These are phyloP conservation scores for Penicillium olsonii DNA, from an alignment of 2,329 filamentous ascomycete species.

Conservation along the genomic window DNA sequence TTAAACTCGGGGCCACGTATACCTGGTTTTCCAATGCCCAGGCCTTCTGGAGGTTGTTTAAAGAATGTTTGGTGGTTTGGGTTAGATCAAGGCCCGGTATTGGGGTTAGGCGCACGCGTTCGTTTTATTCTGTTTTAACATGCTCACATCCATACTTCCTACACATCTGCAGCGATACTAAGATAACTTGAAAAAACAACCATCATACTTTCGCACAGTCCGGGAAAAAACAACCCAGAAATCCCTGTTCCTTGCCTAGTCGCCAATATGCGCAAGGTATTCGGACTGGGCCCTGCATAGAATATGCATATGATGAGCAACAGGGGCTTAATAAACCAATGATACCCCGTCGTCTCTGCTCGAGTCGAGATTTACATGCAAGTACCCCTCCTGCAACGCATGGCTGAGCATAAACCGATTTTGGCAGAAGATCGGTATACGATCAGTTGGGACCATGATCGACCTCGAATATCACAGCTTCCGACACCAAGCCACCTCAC, in stretches of 20 bases:
- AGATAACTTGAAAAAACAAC: too few species aligned
- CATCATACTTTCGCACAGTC: neutral
- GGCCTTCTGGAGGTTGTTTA: neutral
- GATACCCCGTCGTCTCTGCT: neutral
- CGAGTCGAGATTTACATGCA: neutral
- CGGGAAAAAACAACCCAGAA: too few species aligned
- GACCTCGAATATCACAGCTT: too few species aligned
- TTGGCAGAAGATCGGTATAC: too few species aligned
- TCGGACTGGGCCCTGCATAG: neutral
- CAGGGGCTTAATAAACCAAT: neutral
- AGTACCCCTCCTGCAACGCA: neutral
- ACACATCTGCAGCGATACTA: too few species aligned
- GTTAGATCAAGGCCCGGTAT: neutral
- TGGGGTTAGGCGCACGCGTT: neutral
- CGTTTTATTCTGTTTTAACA: neutral
- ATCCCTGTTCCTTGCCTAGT: neutral
- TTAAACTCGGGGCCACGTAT: neutral
- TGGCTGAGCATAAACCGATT: neutral
- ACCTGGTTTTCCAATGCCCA: neutral
- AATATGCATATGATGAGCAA: neutral
- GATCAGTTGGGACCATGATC: too few species aligned
- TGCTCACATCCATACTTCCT: neutral
- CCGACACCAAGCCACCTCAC: too few species aligned
- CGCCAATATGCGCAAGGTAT: neutral
- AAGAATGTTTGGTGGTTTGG: neutral